Base-by-base conservation (phyloP, 75 land plant genomes). In the Chamaecyparis obtusa region DNA sequence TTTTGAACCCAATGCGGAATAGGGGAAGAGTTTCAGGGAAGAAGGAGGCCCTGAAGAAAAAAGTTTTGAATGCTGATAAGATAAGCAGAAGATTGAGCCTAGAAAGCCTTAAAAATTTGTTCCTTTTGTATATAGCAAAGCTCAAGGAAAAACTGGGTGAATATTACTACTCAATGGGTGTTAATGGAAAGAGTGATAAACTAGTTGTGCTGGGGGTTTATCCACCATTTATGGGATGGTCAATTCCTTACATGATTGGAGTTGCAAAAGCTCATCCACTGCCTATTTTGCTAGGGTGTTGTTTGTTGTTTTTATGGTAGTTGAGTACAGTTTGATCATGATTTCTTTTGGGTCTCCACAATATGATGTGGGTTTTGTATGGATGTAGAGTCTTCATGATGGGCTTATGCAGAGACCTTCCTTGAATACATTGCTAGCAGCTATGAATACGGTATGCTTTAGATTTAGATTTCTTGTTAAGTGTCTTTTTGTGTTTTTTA, bases 281-380 rank as follows among this genome's bases (percentile, higher is more conserved):
- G 2, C 95, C 92, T 49, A 90, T 88, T 84, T 60, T 87, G 3
- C 90, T 92, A 74, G 93, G 79, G 44, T 67, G 55, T 19, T 86
- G 85, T 36, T 82, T 95, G 54, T 83, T 95, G 60, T 91, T 95
- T 86, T 95, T 90, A 94, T 95, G 95, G 90, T 41, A 77, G 92
- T 95, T 35, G 96, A 95, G 93, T 95, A 95, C 89, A 93, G 95
- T 35, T 87, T 95, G 88, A 76, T 76, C 55, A 95, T 95, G 96
- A 88, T 94, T 1, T 90, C 93, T n/a, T 54, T 92, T 9, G 51
- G 88, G 2, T 89, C 93, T 11, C 91, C 93, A 67, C 96, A 95
- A 44, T 92, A 88, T 85, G 96, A 95, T 87, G 36, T 95, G 30
- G 96, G 96, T 16, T 95, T 95, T 87, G 74, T 89, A 55, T 88